A percentile compares a stretch with the other conserved stretches of the same genome.
These are phyloP conservation scores for Zelonia costaricensis DNA, from an alignment of 208 protist genomes.

Conservation along the genomic window DNA sequence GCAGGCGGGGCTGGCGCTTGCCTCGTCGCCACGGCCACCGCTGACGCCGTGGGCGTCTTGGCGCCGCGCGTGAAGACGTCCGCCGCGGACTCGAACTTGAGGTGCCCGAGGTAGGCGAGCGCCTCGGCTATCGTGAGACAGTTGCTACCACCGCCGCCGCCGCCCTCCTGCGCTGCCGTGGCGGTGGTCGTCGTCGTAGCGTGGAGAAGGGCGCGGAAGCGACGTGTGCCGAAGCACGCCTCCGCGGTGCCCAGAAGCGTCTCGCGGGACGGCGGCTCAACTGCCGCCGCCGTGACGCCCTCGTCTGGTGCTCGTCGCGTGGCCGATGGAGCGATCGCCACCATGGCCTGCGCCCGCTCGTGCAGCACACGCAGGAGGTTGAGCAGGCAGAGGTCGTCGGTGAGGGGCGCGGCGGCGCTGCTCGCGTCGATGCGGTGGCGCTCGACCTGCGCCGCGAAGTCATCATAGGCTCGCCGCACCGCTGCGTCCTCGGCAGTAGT, in stretches of 20 bases:
- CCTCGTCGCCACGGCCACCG: too few species aligned
- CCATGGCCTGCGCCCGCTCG: slow-evolving; percentile 1
- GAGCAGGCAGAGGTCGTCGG: too few species aligned
- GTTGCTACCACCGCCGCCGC: background rate
- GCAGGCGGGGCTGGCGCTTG: too few species aligned
- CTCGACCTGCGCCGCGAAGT: background rate
- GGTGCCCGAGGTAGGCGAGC: slow-evolving; percentile 3
- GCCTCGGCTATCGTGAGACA: slow-evolving; percentile 21
- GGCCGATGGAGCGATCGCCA: background rate
- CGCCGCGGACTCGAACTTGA: slow-evolving; percentile 8
- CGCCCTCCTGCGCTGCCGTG: background rate
- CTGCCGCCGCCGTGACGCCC: too few species aligned
- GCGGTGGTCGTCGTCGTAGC: background rate
- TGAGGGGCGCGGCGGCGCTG: too few species aligned
- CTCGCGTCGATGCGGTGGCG: background rate
- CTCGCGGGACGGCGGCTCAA: background rate
- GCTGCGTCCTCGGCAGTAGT: slow-evolving; percentile 4
- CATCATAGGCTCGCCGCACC: slow-evolving; percentile 1
- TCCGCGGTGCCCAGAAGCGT: slow-evolving; percentile 15
- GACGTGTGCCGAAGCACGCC: slow-evolving; percentile 13
- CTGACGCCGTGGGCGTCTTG: too few species aligned
- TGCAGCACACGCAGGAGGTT: slow-evolving; percentile 9
- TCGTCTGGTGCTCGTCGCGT: background rate
- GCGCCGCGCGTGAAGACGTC: background rate
- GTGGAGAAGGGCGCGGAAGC: slow-evolving; percentile 10